Conservation (phyloP, 805 yeast genomes). For the Yarrowia hollandica region DNA sequence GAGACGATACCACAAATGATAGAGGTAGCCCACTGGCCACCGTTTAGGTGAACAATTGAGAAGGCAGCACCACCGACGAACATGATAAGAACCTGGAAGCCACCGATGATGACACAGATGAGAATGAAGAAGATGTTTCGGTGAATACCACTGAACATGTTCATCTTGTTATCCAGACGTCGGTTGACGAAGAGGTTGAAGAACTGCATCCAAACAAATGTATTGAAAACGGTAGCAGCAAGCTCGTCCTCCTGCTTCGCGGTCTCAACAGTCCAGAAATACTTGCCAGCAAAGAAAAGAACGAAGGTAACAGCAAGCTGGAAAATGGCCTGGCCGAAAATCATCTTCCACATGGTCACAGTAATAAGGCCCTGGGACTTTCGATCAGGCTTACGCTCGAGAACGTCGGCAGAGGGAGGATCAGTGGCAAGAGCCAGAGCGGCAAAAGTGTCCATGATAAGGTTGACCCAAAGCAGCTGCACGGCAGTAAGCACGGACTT, state of each 20-base stretch:
- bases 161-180: slow-evolving; percentile 79
- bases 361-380: slow-evolving; percentile 77
- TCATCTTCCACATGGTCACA: slow-evolving; percentile 98
- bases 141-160: slow-evolving; percentile 78
- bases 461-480: slow-evolving; percentile 93
- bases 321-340: slow-evolving; percentile 75
- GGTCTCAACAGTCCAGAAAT: slow-evolving; percentile 49
- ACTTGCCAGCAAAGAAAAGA: slow-evolving; percentile 74
- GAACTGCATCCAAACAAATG: slow-evolving; percentile 97
- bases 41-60: slow-evolving; percentile 74
- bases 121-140: slow-evolving; percentile 78
- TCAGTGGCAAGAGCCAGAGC: slow-evolving; percentile 98
- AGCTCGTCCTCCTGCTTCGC: slow-evolving; percentile 55
- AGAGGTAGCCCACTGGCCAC: slow-evolving; percentile 88
- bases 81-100: slow-evolving; percentile 87
- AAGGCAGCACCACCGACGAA: slow-evolving; percentile 97
- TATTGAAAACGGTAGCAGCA: slow-evolving; percentile 84
- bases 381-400: slow-evolving; percentile 82
- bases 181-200: slow-evolving; percentile 90
- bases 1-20: slow-evolving; percentile 76
- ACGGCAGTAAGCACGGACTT: slow-evolving; percentile 93
- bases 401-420: slow-evolving; percentile 81
- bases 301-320: slow-evolving; percentile 80
- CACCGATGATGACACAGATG: slow-evolving; percentile 74
- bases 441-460: slow-evolving; percentile 97